Percentiles rank a stretch among this genome's conserved stretches.
Evolutionary conservation across 768 basidiomycete genomes (phyloP).

Genomic region (Grammothele lineata): DNA sequence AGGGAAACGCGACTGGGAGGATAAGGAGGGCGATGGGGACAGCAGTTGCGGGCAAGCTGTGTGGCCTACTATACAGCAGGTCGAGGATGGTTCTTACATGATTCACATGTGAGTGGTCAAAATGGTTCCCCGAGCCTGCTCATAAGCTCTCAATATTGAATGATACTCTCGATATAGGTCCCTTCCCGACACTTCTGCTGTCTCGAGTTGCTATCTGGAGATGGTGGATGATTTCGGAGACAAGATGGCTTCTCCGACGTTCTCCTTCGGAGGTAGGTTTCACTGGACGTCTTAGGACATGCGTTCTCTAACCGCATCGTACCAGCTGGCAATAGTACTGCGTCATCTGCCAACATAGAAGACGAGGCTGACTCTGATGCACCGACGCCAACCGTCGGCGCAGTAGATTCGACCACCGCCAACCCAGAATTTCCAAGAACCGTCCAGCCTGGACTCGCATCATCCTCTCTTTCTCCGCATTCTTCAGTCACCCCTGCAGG

Average conservation of each 20-base stretch:
- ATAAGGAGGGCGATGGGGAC: not conserved
- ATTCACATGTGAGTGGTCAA: conserved; percentile 20
- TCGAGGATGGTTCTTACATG: conserved; percentile 21
- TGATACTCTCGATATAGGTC: too few relatives aligned
- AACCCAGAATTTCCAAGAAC: too few relatives aligned
- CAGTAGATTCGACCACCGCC: too few relatives aligned
- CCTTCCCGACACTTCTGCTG: conserved; percentile 22
- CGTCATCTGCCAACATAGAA: too few relatives aligned
- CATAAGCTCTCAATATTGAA: not conserved
- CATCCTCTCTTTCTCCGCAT: too few relatives aligned
- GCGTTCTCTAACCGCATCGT: too few relatives aligned
- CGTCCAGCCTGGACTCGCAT: too few relatives aligned
- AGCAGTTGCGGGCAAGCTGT: conserved; percentile 22
- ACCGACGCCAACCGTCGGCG: too few relatives aligned
- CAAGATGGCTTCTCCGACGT: conserved; percentile 24
- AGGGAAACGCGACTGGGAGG: not conserved
- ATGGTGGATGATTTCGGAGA: conserved; percentile 29
- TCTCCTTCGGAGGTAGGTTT: conserved; percentile 27
- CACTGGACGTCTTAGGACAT: too few relatives aligned
- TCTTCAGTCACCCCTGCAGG: too few relatives aligned
- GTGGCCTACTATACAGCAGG: conserved; percentile 24
- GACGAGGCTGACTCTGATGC: too few relatives aligned
- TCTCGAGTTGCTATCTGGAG: conserved; percentile 23
- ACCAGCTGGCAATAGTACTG: too few relatives aligned
- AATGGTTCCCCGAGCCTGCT: not conserved